These are phyloP conservation scores for Mycotypha africana DNA, from an alignment of 371 early-diverging fungal species.

Conservation along the genomic window DNA sequence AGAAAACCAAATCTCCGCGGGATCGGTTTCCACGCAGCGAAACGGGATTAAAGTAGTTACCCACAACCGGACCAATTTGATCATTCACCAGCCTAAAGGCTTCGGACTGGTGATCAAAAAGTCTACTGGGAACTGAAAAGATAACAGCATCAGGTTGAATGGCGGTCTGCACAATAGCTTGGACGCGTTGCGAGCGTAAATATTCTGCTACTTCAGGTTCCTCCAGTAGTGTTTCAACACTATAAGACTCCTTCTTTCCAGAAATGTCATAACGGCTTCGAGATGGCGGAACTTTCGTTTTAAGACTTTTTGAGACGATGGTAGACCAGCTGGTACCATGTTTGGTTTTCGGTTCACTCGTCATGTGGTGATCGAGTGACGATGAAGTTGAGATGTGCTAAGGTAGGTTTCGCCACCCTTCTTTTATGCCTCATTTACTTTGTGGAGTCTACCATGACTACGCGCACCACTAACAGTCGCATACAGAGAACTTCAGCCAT, in stretches of 20 bases:
- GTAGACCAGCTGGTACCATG: not conserved
- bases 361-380: not conserved
- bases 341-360: not conserved
- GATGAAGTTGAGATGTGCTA: too few relatives aligned
- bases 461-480: too few relatives aligned
- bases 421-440: too few relatives aligned
- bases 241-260: not conserved
- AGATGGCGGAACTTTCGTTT: not conserved
- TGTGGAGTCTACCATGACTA: too few relatives aligned
- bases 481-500: too few relatives aligned
- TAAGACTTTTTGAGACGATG: not conserved
- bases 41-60: not conserved
- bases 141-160: not conserved
- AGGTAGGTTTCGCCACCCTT: too few relatives aligned
- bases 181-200: not conserved
- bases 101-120: not conserved
- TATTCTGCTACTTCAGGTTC: not conserved
- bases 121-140: not conserved
- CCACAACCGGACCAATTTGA: not conserved
- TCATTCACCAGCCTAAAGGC: not conserved
- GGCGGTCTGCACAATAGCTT: not conserved
- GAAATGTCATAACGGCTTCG: not conserved
- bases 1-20: not conserved
- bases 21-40: not conserved
- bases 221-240: not conserved